Evolutionary conservation across 352 stramenopile genomes (phyloP), one percentile per base, ranked within the genome.

Genomic region (Lagenidium sp.): DNA sequence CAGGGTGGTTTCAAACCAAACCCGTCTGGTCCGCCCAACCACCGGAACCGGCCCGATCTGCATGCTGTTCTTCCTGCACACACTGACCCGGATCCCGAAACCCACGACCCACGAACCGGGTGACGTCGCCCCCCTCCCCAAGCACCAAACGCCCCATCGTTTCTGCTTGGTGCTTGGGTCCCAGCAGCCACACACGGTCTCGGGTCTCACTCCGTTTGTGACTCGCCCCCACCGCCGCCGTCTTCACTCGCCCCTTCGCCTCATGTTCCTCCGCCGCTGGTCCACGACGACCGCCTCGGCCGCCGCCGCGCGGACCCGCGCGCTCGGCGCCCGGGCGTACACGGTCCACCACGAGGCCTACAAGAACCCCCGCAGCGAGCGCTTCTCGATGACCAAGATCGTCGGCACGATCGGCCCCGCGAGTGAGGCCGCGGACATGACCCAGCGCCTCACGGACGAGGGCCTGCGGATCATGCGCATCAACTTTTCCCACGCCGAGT

Each of bases 401-500:
- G 85, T 97, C 25, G 94, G 71, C 50, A 98, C 93, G 19, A 83
- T 98, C 36, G 93, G 93, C 11, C 93, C 93, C 16, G 72, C 82
- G 38, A 92, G 81, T 8, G 76, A 92, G 52, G 60, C 66, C 36
- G 41, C 67, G 1, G 67, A 83, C 35, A 92, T 85, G 65, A 66
- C 73, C 39, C 79, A 96, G 55, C 66, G 78, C 38, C 65, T 98
- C 24, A 74, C 90, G 50, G 47, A 82, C 47, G 79, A 94, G 40
- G 92, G 92, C 0, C 69, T 98, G 58, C 76, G 86, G 54, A 92
- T 97, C 47, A 94, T 95, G 60, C 79, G 93, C 55, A 84, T 98
- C 43, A 98, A 98, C 74, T 97, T 97, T 52, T 97, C 85, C n/a
- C 93, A 98, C 57, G 87, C 86, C 34, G 87, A 94, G 50, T 79